Base-by-base conservation (phyloP, 2,329 filamentous ascomycete species). In the Leptographium lundbergii region DNA sequence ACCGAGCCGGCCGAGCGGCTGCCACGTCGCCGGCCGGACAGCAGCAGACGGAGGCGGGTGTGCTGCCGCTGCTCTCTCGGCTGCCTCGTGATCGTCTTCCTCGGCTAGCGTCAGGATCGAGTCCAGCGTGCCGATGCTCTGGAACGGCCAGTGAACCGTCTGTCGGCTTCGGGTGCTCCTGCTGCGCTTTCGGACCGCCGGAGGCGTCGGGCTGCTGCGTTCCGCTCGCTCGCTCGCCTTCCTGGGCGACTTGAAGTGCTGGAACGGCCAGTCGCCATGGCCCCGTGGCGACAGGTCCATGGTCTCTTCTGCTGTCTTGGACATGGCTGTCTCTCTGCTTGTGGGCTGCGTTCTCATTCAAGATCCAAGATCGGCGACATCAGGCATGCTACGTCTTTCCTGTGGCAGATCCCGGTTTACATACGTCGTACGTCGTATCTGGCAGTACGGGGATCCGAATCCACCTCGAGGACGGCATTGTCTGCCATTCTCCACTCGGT, bases 121-220 rank as follows among this genome's bases (percentile, higher is more conserved):
- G 47, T 65, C 64, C 32, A 66, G 64, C 13, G 66, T 68, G 4
- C 61, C 64, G 56, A 67, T 64, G 64, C 69, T 71, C 59, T 71
- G 69, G 55, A 72, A 72, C 14, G 70, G 70, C 70, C 70, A 72
- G 45, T 70, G 67, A 4, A 69, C 65, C 9, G 65, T 68, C 53
- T 66, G 66, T n/a, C 66, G 45, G 32, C 22, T 25, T 50, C n/a
- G 17, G 6, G 42, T 19, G 17, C 17, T 45, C n/a, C 42, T 22
- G 42, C 42, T n/a, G 13, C 48, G 25, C 9, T 34, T 34, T 34
- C 32, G 7, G 32, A 34, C 32, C 2, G 32, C 32, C 32, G 32
- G 32, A 34, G 32, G 32, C 9, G 32, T 34, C 32, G 32, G 32
- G 9, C 32, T 34, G 32, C 32, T 34, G 32, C 32, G 32, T 2